Conservation (phyloP, 805 yeast species). For the Saturnispora diversa region DNA sequence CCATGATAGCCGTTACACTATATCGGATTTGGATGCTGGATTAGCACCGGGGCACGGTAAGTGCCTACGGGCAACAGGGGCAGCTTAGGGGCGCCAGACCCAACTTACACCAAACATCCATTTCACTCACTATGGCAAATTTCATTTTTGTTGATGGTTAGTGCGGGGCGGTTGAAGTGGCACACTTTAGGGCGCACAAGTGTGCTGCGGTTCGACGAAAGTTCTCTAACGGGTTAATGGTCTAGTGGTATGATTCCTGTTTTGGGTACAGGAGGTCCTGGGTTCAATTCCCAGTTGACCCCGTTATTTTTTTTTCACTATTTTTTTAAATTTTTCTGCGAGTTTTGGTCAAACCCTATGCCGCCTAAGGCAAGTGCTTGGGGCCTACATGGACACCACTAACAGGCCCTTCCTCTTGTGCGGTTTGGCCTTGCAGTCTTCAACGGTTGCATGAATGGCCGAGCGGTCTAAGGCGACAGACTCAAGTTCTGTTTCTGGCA, state of each 20-base stretch:
- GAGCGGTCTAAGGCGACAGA: conserved; percentile 19
- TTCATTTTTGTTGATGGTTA: too few relatives aligned
- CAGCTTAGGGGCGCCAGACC: too few relatives aligned
- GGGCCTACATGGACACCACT: too few relatives aligned
- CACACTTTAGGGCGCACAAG: neutral
- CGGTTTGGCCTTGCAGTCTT: neutral
- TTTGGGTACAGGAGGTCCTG: conserved; percentile 51
- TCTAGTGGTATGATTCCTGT: conserved; percentile 53
- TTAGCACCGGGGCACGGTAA: too few relatives aligned
- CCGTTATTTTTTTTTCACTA: conserved; percentile 16
- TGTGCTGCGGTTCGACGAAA: neutral
- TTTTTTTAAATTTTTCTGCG: too few relatives aligned
- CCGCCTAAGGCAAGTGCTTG: too few relatives aligned
- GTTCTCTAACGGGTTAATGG: conserved; percentile 28
- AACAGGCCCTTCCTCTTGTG: neutral
- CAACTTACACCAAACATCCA: too few relatives aligned
- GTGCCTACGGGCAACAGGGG: too few relatives aligned
- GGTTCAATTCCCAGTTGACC: conserved; percentile 44
- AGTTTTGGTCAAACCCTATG: too few relatives aligned
- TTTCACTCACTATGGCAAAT: too few relatives aligned
- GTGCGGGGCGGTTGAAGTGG: neutral
- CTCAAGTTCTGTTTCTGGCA: conserved; percentile 17
- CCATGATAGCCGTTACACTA: conserved; percentile 81
- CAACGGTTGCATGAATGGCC: conserved; percentile 13
- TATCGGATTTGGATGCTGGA: conserved; percentile 53